Base-by-base conservation (phyloP, 139 green algal species). In the Astrephomene gubernaculifera region DNA sequence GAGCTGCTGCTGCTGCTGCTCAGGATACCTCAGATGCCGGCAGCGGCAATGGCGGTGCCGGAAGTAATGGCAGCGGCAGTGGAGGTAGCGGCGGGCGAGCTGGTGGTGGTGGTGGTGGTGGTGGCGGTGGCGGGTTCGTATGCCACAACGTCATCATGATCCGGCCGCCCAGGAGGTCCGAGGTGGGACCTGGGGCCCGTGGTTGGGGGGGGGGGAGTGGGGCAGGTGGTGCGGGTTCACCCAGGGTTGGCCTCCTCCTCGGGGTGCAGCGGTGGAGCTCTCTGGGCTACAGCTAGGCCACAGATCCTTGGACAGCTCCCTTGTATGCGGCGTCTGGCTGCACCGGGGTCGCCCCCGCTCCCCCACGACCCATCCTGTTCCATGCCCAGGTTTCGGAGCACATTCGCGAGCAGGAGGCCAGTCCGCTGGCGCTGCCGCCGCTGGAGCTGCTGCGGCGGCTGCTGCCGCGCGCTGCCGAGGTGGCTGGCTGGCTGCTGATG, bases 371-470 rank as follows among this genome's bases (percentile, higher is more conserved):
- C 49, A 12, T 57, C 49, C 17, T 57, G 14, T 17, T 17, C 49
- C 49, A 17, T 69, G 4, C n/a, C 2, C 52, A 82, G 74, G 54
- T 82, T 33, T 70, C 74, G 54, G 74, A 82, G 54, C 74, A 82
- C 54, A 27, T 82, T 21, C 74, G 74, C 19, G 74, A 70, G 19
- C 4, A 2, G 54, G 74, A 82, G 54, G 74, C 74, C 36, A 53
- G 25, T 25, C 74, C 74, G 2, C 54, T 70, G 74, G 74, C 53
- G 8, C 74, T 82, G 27, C 5, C 10, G 1, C 54, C 36, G 7
- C 36, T 17, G 36, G 25, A 70, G 54, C 74, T 82, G 54, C 53
- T 82, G 36, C 74, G 74, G 0, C 9, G 4, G 14, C 25, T 17
- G 33, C 54, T 71, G 54, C 74, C 74, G 9, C 57, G 57, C 9